Evolutionary conservation across 2,329 filamentous ascomycete genomes (phyloP).

Genomic region (Fusarium aywerte): DNA sequence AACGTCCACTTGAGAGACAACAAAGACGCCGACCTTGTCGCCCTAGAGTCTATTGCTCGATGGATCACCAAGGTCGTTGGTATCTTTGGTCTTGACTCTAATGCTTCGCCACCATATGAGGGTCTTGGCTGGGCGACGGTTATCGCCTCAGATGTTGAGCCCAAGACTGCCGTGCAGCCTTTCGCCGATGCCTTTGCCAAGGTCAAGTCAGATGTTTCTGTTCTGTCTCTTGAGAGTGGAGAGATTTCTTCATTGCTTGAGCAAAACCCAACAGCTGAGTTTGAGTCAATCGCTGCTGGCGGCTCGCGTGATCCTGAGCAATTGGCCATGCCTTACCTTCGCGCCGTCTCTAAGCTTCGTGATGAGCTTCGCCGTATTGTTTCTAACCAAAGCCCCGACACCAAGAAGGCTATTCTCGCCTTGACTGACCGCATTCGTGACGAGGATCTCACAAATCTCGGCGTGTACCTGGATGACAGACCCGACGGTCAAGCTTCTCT

Average conservation of each 20-base stretch:
- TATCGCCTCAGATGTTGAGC: constrained; percentile 55
- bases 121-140: constrained; percentile 66
- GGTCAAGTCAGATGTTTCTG: constrained; percentile 59
- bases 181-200: constrained; percentile 59
- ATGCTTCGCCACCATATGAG: constrained; percentile 64
- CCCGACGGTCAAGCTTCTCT: constrained; percentile 74
- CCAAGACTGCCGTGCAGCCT: constrained; percentile 58
- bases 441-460: constrained; percentile 80
- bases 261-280: constrained; percentile 59
- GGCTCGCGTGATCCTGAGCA: constrained; percentile 64
- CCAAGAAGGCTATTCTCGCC: constrained; percentile 77
- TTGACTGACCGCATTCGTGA: constrained; percentile 87
- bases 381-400: constrained; percentile 56
- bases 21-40: constrained; percentile 58
- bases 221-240: constrained; percentile 61
- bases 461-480: constrained; percentile 89
- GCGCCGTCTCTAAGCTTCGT: constrained; percentile 66
- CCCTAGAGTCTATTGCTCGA: constrained; percentile 69
- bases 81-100: constrained; percentile 82
- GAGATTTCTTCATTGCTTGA: constrained; percentile 57
- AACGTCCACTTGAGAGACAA: constrained; percentile 69
- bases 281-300: constrained; percentile 56
- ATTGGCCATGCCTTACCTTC: constrained; percentile 65
- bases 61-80: constrained; percentile 88
- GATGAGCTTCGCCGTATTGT: constrained; percentile 70